Percentiles rank a stretch among this genome's conserved stretches.
phyloP scores from a whole-genome alignment of 2,329 filamentous ascomycete genomes.

The Fusarium camptoceras region DNA sequence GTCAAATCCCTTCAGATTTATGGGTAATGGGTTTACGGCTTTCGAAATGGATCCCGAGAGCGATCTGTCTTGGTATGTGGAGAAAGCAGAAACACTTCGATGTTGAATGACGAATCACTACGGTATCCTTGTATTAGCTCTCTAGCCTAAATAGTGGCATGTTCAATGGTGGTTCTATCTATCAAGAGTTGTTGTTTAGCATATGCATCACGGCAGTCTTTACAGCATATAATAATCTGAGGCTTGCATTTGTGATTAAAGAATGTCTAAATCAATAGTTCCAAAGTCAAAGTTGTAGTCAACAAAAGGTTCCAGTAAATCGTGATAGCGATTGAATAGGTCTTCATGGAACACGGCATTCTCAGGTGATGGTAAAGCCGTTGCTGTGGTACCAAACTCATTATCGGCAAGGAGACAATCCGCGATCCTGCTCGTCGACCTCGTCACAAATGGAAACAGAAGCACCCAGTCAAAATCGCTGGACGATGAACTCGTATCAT shows the following conservation, averaged over 20 bases:
- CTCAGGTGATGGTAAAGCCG: constrained; percentile 29
- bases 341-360: constrained; percentile 35
- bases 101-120: not conserved
- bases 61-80: constrained; percentile 40
- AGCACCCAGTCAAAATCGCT: constrained; percentile 30
- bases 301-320: constrained; percentile 38
- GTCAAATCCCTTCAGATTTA: constrained; percentile 36
- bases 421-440: constrained; percentile 31
- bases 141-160: not conserved
- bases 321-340: constrained; percentile 34
- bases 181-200: no score
- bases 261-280: constrained; percentile 17
- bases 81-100: constrained; percentile 34
- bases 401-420: constrained; percentile 34
- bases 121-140: not conserved
- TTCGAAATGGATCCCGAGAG: constrained; percentile 42
- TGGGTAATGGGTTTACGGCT: constrained; percentile 39
- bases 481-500: not conserved
- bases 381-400: constrained; percentile 27
- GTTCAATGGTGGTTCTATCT: not conserved
- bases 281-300: constrained; percentile 39
- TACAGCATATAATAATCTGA: not conserved
- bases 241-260: not conserved
- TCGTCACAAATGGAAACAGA: constrained; percentile 38
- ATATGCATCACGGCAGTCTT: not conserved